phyloP scores from a whole-genome alignment of 1,284 basidiomycete genomes.

The Hymenochaete sp. region DNA sequence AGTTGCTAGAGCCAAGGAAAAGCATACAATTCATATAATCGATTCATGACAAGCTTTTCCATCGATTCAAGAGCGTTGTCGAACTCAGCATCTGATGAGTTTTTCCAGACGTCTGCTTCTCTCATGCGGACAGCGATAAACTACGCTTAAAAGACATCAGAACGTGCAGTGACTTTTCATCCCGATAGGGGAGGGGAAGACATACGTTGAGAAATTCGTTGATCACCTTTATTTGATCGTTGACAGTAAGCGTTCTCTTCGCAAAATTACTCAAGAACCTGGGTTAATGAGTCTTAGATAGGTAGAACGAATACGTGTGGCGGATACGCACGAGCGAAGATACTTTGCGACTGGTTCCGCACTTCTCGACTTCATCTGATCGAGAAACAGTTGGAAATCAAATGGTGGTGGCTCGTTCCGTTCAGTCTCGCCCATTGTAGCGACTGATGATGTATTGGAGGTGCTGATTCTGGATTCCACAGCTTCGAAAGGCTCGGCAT shows the following conservation, averaged over 20 bases:
- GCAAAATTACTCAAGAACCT: slow-evolving; percentile 89
- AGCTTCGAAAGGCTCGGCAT: neutral
- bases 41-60: slow-evolving; percentile 99
- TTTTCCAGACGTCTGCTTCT: slow-evolving; percentile 77
- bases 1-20: slow-evolving; percentile 1
- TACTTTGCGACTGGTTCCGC: slow-evolving; percentile 89
- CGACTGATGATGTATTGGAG: neutral
- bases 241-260: slow-evolving; percentile 80
- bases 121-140: slow-evolving; percentile 86
- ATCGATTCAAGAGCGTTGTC: slow-evolving; percentile 97
- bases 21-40: slow-evolving; percentile 87
- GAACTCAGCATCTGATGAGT: slow-evolving; percentile 73
- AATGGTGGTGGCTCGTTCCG: slow-evolving; percentile 40
- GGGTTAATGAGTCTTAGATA: slow-evolving; percentile 1
- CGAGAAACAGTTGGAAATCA: slow-evolving; percentile 83
- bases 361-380: slow-evolving; percentile 78
- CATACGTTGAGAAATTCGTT: slow-evolving; percentile 83
- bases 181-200: slow-evolving; percentile 15
- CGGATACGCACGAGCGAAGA: slow-evolving; percentile 69
- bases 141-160: slow-evolving; percentile 32
- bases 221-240: slow-evolving; percentile 89
- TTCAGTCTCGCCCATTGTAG: too few species aligned
- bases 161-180: slow-evolving; percentile 1
- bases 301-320: slow-evolving; percentile 3
- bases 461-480: too few species aligned